Conservation (phyloP, 2,329 filamentous ascomycete genomes). For the Trichoderma guizhouense region DNA sequence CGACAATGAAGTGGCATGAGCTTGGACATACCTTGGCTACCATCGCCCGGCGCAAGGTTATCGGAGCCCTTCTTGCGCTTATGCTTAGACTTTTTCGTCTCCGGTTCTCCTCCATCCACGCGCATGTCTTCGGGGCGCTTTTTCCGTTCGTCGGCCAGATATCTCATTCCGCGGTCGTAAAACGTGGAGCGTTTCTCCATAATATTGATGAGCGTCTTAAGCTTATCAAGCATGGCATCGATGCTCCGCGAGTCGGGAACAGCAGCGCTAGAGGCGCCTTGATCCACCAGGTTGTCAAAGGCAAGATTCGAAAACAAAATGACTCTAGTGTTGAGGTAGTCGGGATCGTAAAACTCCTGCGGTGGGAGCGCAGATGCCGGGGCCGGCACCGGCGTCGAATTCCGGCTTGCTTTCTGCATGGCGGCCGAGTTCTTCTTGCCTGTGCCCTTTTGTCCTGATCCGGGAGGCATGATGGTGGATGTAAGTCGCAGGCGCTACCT, state of each 20-base stretch:
- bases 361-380: constrained; percentile 52
- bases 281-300: constrained; percentile 69
- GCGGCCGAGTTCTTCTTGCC: constrained; percentile 62
- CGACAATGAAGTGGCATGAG: background rate
- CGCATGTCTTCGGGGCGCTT: constrained; percentile 55
- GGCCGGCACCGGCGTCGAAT: constrained; percentile 62
- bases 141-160: constrained; percentile 64
- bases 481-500: background rate
- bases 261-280: constrained; percentile 51
- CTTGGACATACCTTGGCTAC: constrained; percentile 30
- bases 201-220: constrained; percentile 62
- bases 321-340: constrained; percentile 64
- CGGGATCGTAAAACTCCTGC: constrained; percentile 55
- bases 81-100: constrained; percentile 60
- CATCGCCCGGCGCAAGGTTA: constrained; percentile 50
- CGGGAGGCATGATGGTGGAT: constrained; percentile 50
- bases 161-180: constrained; percentile 71
- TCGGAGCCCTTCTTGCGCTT: constrained; percentile 77
- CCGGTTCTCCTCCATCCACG: constrained; percentile 44
- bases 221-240: constrained; percentile 60
- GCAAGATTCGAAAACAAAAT: constrained; percentile 57
- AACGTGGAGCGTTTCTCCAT: constrained; percentile 65
- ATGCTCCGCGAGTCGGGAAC: constrained; percentile 63
- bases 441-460: constrained; percentile 58
- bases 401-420: constrained; percentile 69